A percentile compares a stretch with the other conserved stretches of the same genome.
These are phyloP conservation scores for Geum urbanum DNA, from an alignment of 306 rosid species.

Conservation along the genomic window DNA sequence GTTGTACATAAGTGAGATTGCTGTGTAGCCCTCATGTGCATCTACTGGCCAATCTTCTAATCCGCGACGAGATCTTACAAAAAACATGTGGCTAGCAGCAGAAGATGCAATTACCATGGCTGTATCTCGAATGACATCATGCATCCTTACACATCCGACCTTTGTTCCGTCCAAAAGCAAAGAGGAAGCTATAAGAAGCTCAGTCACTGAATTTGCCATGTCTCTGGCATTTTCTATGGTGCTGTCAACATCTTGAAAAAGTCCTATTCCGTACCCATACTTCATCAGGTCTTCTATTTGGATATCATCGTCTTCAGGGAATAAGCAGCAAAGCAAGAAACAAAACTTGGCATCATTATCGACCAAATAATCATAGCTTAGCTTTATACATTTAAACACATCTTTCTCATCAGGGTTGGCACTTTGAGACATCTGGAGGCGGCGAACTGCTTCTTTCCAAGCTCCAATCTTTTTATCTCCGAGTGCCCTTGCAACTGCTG, in stretches of 20 bases:
- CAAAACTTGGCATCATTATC: not conserved
- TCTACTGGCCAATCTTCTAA: not conserved
- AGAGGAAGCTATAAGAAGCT: conserved; percentile 13
- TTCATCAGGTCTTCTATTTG: not conserved
- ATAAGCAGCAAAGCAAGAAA: conserved; percentile 25
- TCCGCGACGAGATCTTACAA: not conserved
- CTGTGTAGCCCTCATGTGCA: not conserved
- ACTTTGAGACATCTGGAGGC: not conserved
- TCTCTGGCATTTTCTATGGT: conserved; percentile 14
- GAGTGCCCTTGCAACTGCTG: conserved; percentile 13
- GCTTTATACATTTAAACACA: conserved; percentile 6
- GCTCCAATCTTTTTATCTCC: conserved; percentile 18
- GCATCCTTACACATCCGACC: conserved; percentile 12
- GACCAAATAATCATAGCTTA: conserved; percentile 22
- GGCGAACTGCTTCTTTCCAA: conserved; percentile 6
- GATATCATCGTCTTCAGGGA: conserved; percentile 16
- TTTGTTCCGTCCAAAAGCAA: conserved; percentile 7
- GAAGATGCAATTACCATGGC: conserved; percentile 22
- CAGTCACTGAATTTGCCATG: not conserved
- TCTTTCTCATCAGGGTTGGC: not conserved
- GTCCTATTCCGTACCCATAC: not conserved
- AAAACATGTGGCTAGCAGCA: not conserved
- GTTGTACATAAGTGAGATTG: conserved; percentile 4
- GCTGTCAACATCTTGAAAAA: not conserved
- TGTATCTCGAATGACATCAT: conserved; percentile 27